Evolutionary conservation across 352 stramenopile species (phyloP).

Genomic region (Globisporangium abappressorium): DNA sequence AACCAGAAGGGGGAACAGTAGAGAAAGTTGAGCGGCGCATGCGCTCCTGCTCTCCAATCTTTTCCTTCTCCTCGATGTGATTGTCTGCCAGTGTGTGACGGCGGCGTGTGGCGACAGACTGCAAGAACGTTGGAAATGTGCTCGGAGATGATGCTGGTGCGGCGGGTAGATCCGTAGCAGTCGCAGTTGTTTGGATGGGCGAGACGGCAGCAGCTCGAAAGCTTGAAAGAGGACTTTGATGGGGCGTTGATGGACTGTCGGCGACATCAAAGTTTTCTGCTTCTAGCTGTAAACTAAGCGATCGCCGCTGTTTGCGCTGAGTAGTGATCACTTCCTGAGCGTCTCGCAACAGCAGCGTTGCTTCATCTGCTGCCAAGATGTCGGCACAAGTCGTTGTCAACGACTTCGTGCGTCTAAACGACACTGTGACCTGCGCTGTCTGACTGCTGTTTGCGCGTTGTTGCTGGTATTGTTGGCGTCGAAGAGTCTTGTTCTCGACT

Average conservation of each 20-base stretch:
- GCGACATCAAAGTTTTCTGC: neutral
- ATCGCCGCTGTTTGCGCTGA: neutral
- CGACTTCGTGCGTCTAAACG: conserved; percentile 10
- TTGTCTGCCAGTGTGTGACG: conserved; percentile 20
- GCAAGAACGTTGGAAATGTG: conserved; percentile 10
- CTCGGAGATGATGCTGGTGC: neutral
- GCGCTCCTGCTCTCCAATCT: neutral
- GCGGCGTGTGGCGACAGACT: conserved; percentile 14
- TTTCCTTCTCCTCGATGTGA: conserved; percentile 11
- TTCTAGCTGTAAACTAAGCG: neutral
- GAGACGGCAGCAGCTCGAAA: conserved; percentile 4
- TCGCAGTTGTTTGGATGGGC: neutral
- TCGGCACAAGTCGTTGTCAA: conserved; percentile 12
- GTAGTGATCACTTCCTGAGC: neutral
- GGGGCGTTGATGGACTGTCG: too few relatives aligned
- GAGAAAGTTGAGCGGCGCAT: conserved; percentile 15
- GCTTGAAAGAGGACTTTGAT: neutral
- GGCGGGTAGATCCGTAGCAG: neutral
- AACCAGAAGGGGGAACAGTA: neutral
- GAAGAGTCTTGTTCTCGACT: conserved; percentile 36
- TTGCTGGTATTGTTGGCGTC: conserved; percentile 13
- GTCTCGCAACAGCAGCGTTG: neutral
- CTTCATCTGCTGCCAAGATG: conserved; percentile 13
- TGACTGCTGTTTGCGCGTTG: neutral
- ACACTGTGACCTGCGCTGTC: neutral